A percentile compares a stretch with the other conserved stretches of the same genome.
Conservation (phyloP, 306 rosid species). For the Cucumis sativus region Cucumber_9930_V3 NC_026657.2:39637501-39638000, state of each 20-base stretch:
- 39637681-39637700: conserved; percentile 22
- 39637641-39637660: conserved; percentile 12
- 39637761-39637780: conserved; percentile 65
- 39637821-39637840: conserved; percentile 27
- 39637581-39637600: not conserved
- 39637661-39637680: not conserved
- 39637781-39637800: conserved; percentile 59
- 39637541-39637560: conserved; percentile 52
- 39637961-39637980: not conserved
- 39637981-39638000: not conserved
- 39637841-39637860: conserved; percentile 13
- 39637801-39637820: conserved; percentile 64
- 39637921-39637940: not conserved
- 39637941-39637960: not conserved
- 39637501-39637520: conserved; percentile 21
- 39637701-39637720: conserved; percentile 35
- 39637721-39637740: conserved; percentile 30
- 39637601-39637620: not conserved
- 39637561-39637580: conserved; percentile 30
- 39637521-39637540: conserved; percentile 43
- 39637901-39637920: not conserved
- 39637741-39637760: conserved; percentile 46
- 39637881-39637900: not conserved
- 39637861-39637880: conserved; percentile 19
- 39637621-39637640: not conserved